Evolutionary conservation across 495 filamentous ascomycete genomes (phyloP), one percentile per base, ranked within the genome.

Genomic region (Aspergillus haitiensis): DNA sequence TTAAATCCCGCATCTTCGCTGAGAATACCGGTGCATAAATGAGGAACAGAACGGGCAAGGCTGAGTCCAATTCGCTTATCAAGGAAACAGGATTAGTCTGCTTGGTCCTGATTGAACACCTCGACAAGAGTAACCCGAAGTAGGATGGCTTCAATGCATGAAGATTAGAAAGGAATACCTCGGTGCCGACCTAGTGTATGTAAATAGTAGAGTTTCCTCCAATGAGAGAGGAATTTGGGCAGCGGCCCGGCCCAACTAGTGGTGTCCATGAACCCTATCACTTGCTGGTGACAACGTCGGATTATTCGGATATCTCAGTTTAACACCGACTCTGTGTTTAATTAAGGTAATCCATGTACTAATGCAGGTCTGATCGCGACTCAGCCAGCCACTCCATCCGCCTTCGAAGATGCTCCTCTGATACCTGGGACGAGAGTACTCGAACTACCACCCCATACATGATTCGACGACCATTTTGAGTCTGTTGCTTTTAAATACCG

Each of bases 131-230:
- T 35, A 52, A 36, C 49, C 49, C 36, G 31, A 52, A 36, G 15
- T n/a, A 52, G 49, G 27, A 35, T 52, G 36, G 49, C 49, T 13
- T n/a, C 34, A 36, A 52, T 52, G 49, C 34, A 36, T n/a, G 31
- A 52, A 18, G 31, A 35, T 36, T 16, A 7, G 34, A 52, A 11
- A 35, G 49, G 32, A 11, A 16, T 36, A 37, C 21, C 21, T 27
- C 21, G 21, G 21, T 27, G 21, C 21, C 21, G 21, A 27, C 21
- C 21, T 3, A 27, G 21, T 27, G 21, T 27, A 34, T 10, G 49
- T 36, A 35, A 10, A 15, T 52, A 27, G 21, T 27, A 9, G 44
- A 21, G 1, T 21, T 21, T 21, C n/a, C 21, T 47, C 44, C 44
- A 47, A 47, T 47, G 44, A 21, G 0, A 21, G 10, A 15, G 11